phyloP scores from a whole-genome alignment of 768 basidiomycete genomes.

The Lactarius trivialis region DNA sequence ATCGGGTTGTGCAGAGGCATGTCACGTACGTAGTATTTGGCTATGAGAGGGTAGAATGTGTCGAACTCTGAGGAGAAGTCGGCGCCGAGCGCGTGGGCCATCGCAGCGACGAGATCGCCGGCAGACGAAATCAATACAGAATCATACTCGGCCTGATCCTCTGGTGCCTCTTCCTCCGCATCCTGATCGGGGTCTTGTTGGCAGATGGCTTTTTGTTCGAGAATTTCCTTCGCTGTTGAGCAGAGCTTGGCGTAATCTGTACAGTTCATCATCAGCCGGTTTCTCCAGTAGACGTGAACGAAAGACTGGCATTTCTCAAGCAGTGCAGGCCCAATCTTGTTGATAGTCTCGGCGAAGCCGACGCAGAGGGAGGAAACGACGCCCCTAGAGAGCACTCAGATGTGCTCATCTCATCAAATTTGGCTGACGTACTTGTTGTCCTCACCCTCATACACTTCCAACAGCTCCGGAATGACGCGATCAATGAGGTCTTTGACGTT shows the following conservation, averaged over 20 bases:
- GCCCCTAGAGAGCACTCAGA: slow-evolving; percentile 42
- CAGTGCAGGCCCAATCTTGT: slow-evolving; percentile 84
- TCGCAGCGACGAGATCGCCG: slow-evolving; percentile 84
- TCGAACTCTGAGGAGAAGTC: slow-evolving; percentile 79
- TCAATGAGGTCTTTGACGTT: slow-evolving; percentile 75
- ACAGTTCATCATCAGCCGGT: background rate
- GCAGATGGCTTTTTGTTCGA: slow-evolving; percentile 92
- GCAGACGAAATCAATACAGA: slow-evolving; percentile 92
- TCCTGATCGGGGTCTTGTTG: slow-evolving; percentile 95
- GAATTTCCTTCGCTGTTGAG: slow-evolving; percentile 72
- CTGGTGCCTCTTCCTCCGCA: slow-evolving; percentile 76
- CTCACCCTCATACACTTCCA: slow-evolving; percentile 89
- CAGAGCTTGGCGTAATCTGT: slow-evolving; percentile 73
- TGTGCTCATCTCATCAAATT: background rate
- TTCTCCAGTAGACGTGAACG: slow-evolving; percentile 10
- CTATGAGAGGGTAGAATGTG: slow-evolving; percentile 84
- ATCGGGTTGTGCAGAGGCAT: background rate
- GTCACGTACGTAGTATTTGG: slow-evolving; percentile 80
- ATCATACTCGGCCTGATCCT: slow-evolving; percentile 94
- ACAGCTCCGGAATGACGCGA: slow-evolving; percentile 62
- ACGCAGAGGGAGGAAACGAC: slow-evolving; percentile 86
- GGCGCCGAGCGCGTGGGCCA: slow-evolving; percentile 78
- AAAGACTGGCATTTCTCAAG: slow-evolving; percentile 60
- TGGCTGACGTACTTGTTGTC: slow-evolving; percentile 83
- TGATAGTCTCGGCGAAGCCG: slow-evolving; percentile 86